Evolutionary conservation across 495 filamentous ascomycete species (phyloP), one percentile per base, ranked within the genome.

Genomic region (Hyaloscypha bicolor): DNA sequence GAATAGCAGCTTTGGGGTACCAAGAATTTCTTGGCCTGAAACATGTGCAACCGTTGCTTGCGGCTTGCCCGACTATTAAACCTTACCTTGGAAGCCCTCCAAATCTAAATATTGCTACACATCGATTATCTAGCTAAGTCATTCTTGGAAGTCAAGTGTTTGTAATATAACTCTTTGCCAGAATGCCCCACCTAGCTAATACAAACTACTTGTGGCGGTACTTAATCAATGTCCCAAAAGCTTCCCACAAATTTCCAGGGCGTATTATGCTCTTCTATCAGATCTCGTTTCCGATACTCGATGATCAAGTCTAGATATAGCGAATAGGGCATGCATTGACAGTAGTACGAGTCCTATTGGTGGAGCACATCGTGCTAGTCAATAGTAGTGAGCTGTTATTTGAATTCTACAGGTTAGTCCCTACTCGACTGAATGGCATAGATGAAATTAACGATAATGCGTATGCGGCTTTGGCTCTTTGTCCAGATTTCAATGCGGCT

Each of bases 31-130:
- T 74, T 22, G 4, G 21, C 33, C 59, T 19, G 51, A 61, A 55
- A n/a, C 60, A 65, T 37, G 60, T 71, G 11, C 66, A 74, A 60
- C 55, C 61, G 4, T 57, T 57, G 1, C 72, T 86, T 58, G 76
- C 76, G 52, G 1, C 72, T 86, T 58, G 76, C 76, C 42, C 80
- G 81, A 25, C 71, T 88, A 48, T 80, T 79, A n/a, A 79, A 72
- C 33, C 63, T 81, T 30, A 78, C 79, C 22, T 71, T 87, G 6
- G 73, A 74, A 65, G 77, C 81, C 5, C 75, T 86, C n/a, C 74
- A 69, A 55, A 74, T 71, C 33, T 78, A 74, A 33, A 73, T 71
- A 21, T 11, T 14, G 6, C 33, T 4, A 32, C 16, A 9, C 16
- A 4, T 37, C 9, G 68, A 64, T 19, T 19, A 30, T 62, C 42